These are phyloP conservation scores for Picea glauca DNA, from an alignment of 75 land plant species.

Conservation along the genomic window DNA sequence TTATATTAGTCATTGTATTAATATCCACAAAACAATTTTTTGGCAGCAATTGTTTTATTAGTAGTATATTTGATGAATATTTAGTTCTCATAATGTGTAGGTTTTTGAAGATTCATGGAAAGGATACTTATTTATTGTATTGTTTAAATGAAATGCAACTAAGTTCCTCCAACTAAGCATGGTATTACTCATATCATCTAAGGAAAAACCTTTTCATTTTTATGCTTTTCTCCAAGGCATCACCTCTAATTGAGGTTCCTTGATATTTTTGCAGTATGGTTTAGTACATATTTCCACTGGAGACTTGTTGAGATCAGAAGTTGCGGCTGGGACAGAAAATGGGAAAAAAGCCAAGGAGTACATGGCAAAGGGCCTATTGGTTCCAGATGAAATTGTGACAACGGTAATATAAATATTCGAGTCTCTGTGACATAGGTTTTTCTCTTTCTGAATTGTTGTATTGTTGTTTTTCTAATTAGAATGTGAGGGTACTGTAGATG, in stretches of 20 bases:
- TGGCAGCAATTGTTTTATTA: no score
- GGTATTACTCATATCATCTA: no score
- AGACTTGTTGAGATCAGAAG: conserved; percentile 83
- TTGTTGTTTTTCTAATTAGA: neutral
- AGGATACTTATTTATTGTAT: neutral
- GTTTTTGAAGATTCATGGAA: neutral
- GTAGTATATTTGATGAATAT: no score
- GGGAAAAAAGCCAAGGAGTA: conserved; percentile 83
- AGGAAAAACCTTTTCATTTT: neutral
- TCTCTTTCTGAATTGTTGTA: neutral
- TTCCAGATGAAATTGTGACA: conserved; percentile 91
- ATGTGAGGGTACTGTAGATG: conserved; percentile 47
- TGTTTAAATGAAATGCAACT: neutral
- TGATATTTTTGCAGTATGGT: conserved; percentile 55
- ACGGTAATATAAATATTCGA: conserved; percentile 25
- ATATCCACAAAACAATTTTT: no score
- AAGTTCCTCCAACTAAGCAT: neutral
- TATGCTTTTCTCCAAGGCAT: neutral
- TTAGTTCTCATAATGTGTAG: no score
- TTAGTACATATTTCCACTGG: conserved; percentile 89
- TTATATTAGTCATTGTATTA: no score
- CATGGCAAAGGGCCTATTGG: conserved; percentile 76
- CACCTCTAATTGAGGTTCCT: neutral
- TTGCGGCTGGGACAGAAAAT: conserved; percentile 68
- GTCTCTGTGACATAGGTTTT: conserved; percentile 5